These are phyloP conservation scores for Ustilago shanxiensis DNA, from an alignment of 1,284 basidiomycete species.

Conservation along the genomic window DNA sequence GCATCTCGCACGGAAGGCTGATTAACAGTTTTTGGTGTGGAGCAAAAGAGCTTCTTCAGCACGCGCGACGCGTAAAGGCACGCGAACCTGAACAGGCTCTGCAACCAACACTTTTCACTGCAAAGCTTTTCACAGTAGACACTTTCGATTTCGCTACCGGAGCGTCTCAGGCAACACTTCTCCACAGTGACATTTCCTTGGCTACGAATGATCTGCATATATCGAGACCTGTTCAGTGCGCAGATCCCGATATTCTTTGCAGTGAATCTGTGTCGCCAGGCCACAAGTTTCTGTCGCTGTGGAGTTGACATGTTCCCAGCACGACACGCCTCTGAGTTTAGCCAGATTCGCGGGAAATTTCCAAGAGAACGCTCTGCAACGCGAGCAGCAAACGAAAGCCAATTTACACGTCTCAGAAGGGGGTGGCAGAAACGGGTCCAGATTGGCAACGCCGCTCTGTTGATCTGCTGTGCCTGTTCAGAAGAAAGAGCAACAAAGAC, in stretches of 20 bases:
- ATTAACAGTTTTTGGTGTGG: constrained; percentile 16
- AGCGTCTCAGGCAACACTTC: too few relatives aligned
- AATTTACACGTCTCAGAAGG: constrained; percentile 9
- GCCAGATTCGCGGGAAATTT: constrained; percentile 4
- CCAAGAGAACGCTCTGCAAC: constrained; percentile 2
- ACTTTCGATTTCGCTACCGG: too few relatives aligned
- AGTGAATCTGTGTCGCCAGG: too few relatives aligned
- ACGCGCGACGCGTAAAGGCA: constrained; percentile 45
- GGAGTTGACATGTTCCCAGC: background rate
- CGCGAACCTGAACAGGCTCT: background rate
- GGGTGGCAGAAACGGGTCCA: constrained; percentile 14
- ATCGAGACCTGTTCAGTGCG: too few relatives aligned
- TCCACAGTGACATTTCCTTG: too few relatives aligned
- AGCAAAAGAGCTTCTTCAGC: background rate
- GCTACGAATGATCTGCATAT: too few relatives aligned
- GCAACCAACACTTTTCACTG: background rate
- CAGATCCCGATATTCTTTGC: too few relatives aligned
- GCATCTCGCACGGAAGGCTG: constrained; percentile 36
- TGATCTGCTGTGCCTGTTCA: background rate
- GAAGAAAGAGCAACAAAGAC: constrained; percentile 2
- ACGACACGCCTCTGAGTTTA: constrained; percentile 8
- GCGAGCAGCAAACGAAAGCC: background rate
- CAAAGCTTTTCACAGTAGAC: background rate
- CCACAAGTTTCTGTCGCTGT: background rate
- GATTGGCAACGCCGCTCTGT: background rate